Evolutionary conservation across 176 grass and related monocot species (phyloP), one percentile per base, ranked within the genome.

Genomic region (Lolium multiflorum): DNA sequence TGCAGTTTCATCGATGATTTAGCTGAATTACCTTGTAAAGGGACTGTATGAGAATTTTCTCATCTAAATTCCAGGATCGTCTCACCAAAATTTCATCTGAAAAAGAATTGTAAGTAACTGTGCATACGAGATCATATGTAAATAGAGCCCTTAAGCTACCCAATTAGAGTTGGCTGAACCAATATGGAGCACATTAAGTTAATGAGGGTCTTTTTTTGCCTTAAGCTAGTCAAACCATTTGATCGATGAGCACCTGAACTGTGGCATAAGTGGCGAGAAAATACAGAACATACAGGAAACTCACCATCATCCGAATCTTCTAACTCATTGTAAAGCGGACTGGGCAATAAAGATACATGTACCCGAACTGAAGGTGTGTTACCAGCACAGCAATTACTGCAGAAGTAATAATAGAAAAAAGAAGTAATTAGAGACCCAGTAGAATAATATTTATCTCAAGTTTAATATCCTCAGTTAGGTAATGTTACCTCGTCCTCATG

Each of bases 11-110:
- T 68, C 12, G 9, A 86, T 64, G 25, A 82, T 56, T 62, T 39
- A 67, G 35, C 20, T 85, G 58, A 81, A 84, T 80, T 95, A 98
- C 97, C 92, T 94, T 94, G 82, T 96, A 90, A 71, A 98, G 82
- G 75, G 88, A 89, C 38, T 83, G 79, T 43, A 98, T 84, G 39
- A 98, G 84, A 83, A 88, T 39, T 88, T 89, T 88, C 70, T 90
- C 90, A 80, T 92, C 88, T 66, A 98, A 81, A 74, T 71, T 89
- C 92, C 88, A 94, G 75, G 35, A 80, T 73, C 26, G 74, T 37
- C 2, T 21, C 17, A 37, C 2, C 14, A 3, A 6, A 25, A 47
- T 80, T 87, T 38, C 24, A 87, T 83, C 70, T 83, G 35, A 79
- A 83, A 35, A 77, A 44, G 28, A 82, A 17, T 64, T 5, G 2